These are phyloP conservation scores for Sextonia rubra DNA, from an alignment of 164 flowering plant genomes.

Conservation along the genomic window DNA sequence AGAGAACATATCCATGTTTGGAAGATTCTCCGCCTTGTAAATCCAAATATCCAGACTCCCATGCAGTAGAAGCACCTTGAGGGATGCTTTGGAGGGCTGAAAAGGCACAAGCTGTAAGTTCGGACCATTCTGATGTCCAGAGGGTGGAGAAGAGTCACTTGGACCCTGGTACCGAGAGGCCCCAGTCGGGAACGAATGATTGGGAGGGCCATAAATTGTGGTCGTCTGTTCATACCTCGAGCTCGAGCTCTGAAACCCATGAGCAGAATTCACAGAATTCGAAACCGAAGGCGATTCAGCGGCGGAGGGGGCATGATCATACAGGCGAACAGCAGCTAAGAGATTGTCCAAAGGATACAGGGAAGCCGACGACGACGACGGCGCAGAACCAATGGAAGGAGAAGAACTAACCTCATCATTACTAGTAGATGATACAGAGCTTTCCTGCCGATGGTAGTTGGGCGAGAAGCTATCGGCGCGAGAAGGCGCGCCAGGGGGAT, in stretches of 20 bases:
- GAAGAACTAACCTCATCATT: background rate
- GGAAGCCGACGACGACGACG: constrained; percentile 26
- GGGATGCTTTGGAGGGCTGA: constrained; percentile 47
- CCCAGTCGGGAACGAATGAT: constrained; percentile 38
- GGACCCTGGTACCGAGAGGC: background rate
- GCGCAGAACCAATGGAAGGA: background rate
- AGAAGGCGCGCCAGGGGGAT: constrained; percentile 18
- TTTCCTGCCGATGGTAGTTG: constrained; percentile 33
- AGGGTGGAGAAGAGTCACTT: constrained; percentile 8
- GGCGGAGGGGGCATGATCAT: background rate
- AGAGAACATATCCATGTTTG: constrained; percentile 96
- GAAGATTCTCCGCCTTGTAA: constrained; percentile 72
- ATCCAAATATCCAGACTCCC: constrained; percentile 87
- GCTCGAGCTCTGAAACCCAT: constrained; percentile 6
- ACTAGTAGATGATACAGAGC: constrained; percentile 15
- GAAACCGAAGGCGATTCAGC: background rate
- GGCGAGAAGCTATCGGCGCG: constrained; percentile 30
- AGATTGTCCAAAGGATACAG: constrained; percentile 51
- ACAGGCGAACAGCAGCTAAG: constrained; percentile 18
- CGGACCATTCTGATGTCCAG: constrained; percentile 39
- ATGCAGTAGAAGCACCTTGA: constrained; percentile 78
- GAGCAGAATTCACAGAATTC: background rate
- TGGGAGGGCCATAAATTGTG: constrained; percentile 36
- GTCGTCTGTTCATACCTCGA: constrained; percentile 18
- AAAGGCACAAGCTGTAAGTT: constrained; percentile 53